Conservation (phyloP, 495 filamentous ascomycete species). For the Corynascus novoguineensis region DNA sequence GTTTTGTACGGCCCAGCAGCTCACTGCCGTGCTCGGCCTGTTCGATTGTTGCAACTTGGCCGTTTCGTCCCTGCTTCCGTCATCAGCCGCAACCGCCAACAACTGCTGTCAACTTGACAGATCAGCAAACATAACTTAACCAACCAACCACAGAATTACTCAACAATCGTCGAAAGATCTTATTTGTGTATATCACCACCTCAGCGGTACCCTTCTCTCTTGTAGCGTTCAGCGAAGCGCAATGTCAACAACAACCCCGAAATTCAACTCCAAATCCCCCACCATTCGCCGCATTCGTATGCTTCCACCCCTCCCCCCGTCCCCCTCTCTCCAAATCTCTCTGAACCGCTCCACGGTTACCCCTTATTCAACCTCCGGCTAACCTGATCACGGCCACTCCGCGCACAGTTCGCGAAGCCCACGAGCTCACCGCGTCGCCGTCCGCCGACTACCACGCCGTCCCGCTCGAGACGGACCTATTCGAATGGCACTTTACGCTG, state of each 20-base stretch:
- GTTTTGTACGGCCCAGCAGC: neutral
- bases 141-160: neutral
- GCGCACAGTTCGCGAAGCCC: conserved; percentile 67
- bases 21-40: conserved; percentile 1
- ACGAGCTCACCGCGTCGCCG: conserved; percentile 70
- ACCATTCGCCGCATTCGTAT: conserved; percentile 73
- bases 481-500: conserved; percentile 99
- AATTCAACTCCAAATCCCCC: conserved; percentile 71
- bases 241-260: conserved; percentile 30
- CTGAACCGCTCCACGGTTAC: conserved; percentile 10
- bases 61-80: conserved; percentile 10
- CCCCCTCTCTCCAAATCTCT: conserved; percentile 5
- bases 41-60: conserved; percentile 15
- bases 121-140: neutral
- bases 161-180: no score
- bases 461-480: conserved; percentile 81
- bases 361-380: no score
- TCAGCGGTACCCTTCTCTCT: no score
- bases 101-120: neutral
- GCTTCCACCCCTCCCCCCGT: conserved; percentile 15
- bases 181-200: no score
- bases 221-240: no score
- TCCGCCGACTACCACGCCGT: conserved; percentile 76
- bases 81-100: neutral
- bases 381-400: conserved; percentile 22